Conservation (phyloP, 1,284 basidiomycete genomes). For the Ustilago crameri region DNA sequence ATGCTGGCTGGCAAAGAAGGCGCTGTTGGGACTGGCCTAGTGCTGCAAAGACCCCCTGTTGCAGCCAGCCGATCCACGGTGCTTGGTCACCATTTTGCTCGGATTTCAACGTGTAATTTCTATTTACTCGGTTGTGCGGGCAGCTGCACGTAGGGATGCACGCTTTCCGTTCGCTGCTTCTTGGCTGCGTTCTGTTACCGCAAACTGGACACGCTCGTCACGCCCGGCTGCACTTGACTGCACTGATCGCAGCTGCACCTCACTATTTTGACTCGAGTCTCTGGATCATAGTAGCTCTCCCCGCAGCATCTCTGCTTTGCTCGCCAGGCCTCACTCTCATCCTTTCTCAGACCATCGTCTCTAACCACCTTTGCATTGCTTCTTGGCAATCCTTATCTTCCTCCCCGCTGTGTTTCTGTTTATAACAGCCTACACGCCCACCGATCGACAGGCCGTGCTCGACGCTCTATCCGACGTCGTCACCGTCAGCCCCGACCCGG, state of each 20-base stretch:
- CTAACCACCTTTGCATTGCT: not conserved
- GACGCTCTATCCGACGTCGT: slow-evolving; percentile 62
- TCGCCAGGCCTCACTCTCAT: not conserved
- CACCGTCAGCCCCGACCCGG: slow-evolving; percentile 37
- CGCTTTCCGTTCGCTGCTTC: not conserved
- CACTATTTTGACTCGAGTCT: not conserved
- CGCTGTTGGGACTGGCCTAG: no score
- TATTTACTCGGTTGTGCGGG: no score
- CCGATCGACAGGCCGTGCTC: slow-evolving; percentile 43
- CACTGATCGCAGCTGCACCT: not conserved
- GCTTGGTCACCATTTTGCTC: no score
- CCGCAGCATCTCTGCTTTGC: not conserved
- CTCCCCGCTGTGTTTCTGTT: no score
- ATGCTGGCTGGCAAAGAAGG: no score
- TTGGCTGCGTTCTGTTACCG: not conserved
- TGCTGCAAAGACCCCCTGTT: no score
- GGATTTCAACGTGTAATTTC: no score
- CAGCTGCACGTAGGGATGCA: no score
- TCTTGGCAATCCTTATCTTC: not conserved
- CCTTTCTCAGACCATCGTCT: not conserved
- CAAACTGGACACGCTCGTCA: slow-evolving; percentile 18
- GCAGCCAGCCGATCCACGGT: no score
- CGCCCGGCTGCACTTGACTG: slow-evolving; percentile 2
- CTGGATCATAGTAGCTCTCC: not conserved
- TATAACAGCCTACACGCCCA: slow-evolving; percentile 19